Evolutionary conservation across 2,329 filamentous ascomycete genomes (phyloP), one percentile per base, ranked within the genome.

Genomic region (Colletotrichum tropicale): DNA sequence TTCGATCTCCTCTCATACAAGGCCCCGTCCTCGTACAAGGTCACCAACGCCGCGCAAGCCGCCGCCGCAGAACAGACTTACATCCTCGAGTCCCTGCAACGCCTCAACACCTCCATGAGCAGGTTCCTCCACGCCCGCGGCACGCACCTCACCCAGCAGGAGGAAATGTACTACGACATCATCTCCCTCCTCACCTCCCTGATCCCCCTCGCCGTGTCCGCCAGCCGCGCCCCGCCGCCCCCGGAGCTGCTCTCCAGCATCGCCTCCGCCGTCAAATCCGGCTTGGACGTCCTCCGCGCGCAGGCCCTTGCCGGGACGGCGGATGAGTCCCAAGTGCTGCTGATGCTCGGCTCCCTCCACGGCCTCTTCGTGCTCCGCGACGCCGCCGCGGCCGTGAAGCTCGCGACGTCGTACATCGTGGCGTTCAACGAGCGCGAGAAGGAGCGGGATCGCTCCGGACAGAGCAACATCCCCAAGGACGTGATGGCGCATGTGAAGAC

Each of bases 21-120:
- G 67, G 84, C 88, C 2, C 86, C 89, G 0, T 84, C 88, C 3
- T 85, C 87, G 8, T 89, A 89, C 82, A 91, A 91, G 78, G 84
- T 87, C 2, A 75, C 81, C 24, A 88, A 86, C 32, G 78, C 85
- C 0, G 77, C 81, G 4, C 83, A 86, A 1, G 82, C 84, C 0
- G 81, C 84, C 0, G 80, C 83, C 10, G 78, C 83, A 2, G 89
- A 91, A 55, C 85, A 86, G 55, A 82, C 84, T 4, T 89, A 87
- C 68, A 82, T 88, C 1, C 73, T 85, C 1, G 86, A 89, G 71
- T 85, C 82, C 1, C 81, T 89, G 16, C 78, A 80, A 2, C 83
- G 83, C n/a, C 79, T 90, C 3, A 83, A 84, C 75, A 86, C 87
- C 74, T 86, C 87, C 0, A 80, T 89, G 6, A 80, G 82, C 9